Base-by-base conservation (phyloP, 495 filamentous ascomycete species). In the Talaromyces nanjingensis region DNA sequence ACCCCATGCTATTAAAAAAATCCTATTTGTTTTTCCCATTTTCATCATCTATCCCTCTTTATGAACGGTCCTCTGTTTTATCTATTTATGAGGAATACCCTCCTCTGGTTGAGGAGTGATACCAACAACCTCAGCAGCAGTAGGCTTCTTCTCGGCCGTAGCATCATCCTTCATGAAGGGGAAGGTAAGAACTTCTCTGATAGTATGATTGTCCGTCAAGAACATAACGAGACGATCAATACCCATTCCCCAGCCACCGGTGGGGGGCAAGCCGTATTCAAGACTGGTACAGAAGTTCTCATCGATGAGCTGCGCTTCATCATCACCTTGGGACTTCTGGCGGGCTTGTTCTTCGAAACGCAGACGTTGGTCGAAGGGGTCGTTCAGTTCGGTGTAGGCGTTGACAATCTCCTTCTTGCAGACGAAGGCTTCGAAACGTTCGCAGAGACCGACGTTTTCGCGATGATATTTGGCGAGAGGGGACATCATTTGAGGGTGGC, bases 181-280 rank as follows among this genome's bases (percentile, higher is more conserved):
- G 85, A 98, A 98, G 12, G 94, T 86, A 59, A 98, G 79, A 4
- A 98, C 94, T 78, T 98, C 94, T 81, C 96, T 94, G 77, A 98
- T 98, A 62, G 78, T 84, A 81, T 97, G 97, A 74, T 96, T 88
- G 77, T 98, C 84, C 55, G 96, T 97, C 69, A 98, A 79, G 83
- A 98, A 97, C 94, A 98, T 98, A 70, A 93, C 90, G 71, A 97
- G 73, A 65, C 92, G 90, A 78, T 98, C 94, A 70, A 98, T 96
- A 66, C 96, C 94, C 87, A 98, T 90, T 68, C 94, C 96, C 88
- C 90, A 98, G 25, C 96, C 94, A 74, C 92, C 94, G 12, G 94
- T 98, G 0, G 94, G 94, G 22, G 96, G 94, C 49, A 98, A 78
- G 60, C 90, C 92, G 70, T 89, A 92, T 75, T 97, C 93, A 59